A percentile compares a stretch with the other conserved stretches of the same genome.
Evolutionary conservation across 2,329 filamentous ascomycete genomes (phyloP).

Genomic region (Aspergillus carbonarius): DNA sequence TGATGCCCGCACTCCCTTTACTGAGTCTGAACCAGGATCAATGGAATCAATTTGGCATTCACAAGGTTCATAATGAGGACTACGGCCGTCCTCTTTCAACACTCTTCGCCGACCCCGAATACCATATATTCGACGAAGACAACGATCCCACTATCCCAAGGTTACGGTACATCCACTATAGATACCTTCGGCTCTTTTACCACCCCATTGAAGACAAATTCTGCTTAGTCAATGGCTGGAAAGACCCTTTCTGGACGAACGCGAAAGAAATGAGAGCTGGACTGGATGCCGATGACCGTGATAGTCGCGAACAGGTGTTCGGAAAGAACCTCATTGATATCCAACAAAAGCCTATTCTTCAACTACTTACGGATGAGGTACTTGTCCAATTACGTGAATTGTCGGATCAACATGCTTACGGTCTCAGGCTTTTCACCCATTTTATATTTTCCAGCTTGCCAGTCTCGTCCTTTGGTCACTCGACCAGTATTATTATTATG

Average conservation of each 20-base stretch:
- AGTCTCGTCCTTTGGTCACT: constrained; percentile 92
- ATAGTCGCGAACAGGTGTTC: constrained; percentile 79
- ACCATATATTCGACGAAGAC: constrained; percentile 63
- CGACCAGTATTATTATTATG: constrained; percentile 98
- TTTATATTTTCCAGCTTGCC: constrained; percentile 96
- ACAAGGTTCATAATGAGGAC: constrained; percentile 60
- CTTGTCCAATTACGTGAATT: constrained; percentile 16
- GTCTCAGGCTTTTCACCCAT: constrained; percentile 81
- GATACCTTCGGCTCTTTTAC: constrained; percentile 90
- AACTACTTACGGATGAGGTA: constrained; percentile 86
- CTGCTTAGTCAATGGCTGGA: constrained; percentile 83
- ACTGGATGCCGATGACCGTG: constrained; percentile 85
- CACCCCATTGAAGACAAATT: constrained; percentile 90
- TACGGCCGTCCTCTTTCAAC: constrained; percentile 65
- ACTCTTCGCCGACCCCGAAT: constrained; percentile 53
- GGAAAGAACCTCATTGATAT: constrained; percentile 90
- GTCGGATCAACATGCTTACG: constrained; percentile 11
- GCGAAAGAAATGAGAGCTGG: constrained; percentile 72
- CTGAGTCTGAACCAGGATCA: constrained; percentile 64
- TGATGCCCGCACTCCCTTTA: constrained; percentile 1
- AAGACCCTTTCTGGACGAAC: constrained; percentile 85
- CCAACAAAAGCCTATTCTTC: constrained; percentile 77
- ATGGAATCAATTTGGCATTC: constrained; percentile 88
- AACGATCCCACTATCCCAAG: constrained; percentile 72
- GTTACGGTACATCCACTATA: constrained; percentile 80